Evolutionary conservation across 2,329 filamentous ascomycete species (phyloP).

Genomic region (Venturia carpophila): DNA sequence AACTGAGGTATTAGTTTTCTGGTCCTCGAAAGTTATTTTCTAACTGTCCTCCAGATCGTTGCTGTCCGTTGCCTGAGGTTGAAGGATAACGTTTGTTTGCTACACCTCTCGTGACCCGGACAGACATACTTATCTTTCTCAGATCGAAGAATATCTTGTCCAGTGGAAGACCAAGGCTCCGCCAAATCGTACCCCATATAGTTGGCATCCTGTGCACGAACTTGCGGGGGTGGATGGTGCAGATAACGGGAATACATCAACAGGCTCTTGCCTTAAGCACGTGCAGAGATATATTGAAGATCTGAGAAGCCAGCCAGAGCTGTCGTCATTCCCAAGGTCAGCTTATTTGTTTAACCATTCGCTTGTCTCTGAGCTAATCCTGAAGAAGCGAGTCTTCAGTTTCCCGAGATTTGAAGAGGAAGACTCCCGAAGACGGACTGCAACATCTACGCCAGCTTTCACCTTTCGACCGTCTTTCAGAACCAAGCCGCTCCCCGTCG

Average conservation of each 20-base stretch:
- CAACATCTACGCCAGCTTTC: background rate
- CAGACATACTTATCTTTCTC: conserved; percentile 21
- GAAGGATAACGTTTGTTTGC: background rate
- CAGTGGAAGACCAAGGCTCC: conserved; percentile 29
- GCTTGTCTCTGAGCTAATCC: background rate
- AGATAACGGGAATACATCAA: background rate
- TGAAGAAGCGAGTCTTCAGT: background rate
- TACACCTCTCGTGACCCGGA: background rate
- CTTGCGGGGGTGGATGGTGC: conserved; percentile 23
- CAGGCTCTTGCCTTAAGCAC: conserved; percentile 29
- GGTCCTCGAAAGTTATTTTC: no score
- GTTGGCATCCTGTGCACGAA: conserved; percentile 39
- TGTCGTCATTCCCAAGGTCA: background rate
- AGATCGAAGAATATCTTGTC: conserved; percentile 39
- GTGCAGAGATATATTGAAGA: conserved; percentile 38
- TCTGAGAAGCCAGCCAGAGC: background rate
- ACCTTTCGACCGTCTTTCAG: conserved; percentile 1
- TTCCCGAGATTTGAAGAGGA: background rate
- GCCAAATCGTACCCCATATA: conserved; percentile 27
- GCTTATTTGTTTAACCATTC: background rate
- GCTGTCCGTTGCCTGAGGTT: background rate
- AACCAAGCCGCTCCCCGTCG: background rate
- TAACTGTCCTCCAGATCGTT: background rate
- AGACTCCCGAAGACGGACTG: background rate
- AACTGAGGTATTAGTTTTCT: conserved; percentile 21